Percentiles rank a stretch among this genome's conserved stretches.
These are phyloP conservation scores for Cylindrotheca fusiformis DNA, from an alignment of 108 stramenopile species.

Conservation along the genomic window DNA sequence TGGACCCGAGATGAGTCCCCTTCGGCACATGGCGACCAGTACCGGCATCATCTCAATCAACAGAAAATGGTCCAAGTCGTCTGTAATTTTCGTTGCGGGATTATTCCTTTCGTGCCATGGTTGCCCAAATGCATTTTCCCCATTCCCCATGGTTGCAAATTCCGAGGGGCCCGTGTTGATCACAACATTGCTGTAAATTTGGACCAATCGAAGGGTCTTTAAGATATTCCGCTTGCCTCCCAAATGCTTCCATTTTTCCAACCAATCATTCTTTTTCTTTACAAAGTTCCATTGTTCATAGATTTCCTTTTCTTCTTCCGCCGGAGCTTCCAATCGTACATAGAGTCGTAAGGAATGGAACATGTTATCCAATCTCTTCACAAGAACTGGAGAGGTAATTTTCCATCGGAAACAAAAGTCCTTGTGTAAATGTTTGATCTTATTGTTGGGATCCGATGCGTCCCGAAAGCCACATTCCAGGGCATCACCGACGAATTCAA, in stretches of 20 bases:
- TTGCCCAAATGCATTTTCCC: not conserved
- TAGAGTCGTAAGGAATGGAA: not conserved
- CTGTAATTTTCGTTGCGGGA: not conserved
- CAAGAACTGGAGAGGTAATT: constrained; percentile 21
- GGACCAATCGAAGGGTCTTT: constrained; percentile 41
- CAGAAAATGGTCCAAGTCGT: not conserved
- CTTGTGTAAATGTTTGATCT: not conserved
- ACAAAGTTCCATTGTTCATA: constrained; percentile 8
- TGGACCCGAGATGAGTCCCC: not conserved
- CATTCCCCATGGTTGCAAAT: not conserved
- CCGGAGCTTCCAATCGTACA: constrained; percentile 21
- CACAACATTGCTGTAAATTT: constrained; percentile 31
- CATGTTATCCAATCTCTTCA: constrained; percentile 26
- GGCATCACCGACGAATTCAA: constrained; percentile 43
- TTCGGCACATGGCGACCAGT: not conserved
- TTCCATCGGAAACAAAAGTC: not conserved
- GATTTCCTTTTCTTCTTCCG: not conserved
- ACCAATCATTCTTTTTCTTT: constrained; percentile 31
- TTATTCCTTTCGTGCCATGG: not conserved
- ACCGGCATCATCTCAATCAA: not conserved
- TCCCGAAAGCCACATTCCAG: constrained; percentile 41
- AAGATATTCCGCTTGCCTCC: constrained; percentile 42
- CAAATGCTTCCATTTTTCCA: constrained; percentile 22
- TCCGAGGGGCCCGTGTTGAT: not conserved
- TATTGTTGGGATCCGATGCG: constrained; percentile 20